A percentile compares a stretch with the other conserved stretches of the same genome.
Evolutionary conservation across 768 basidiomycete genomes (phyloP).

Genomic region (Coprinopsis strossmayeri): DNA sequence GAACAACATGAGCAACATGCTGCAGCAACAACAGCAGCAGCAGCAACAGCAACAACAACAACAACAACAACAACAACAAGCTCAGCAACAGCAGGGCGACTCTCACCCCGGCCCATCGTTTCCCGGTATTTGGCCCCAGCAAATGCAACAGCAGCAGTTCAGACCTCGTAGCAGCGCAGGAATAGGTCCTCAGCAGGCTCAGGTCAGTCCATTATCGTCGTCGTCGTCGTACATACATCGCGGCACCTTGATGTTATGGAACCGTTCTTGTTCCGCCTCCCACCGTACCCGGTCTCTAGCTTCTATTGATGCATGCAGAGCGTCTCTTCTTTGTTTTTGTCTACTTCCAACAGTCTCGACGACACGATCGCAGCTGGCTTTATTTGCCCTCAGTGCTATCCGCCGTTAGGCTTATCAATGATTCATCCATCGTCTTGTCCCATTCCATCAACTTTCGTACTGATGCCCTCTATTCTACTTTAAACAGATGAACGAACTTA

Average conservation of each 20-base stretch:
- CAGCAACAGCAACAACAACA: slow-evolving; percentile 33
- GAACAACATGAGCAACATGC: slow-evolving; percentile 23
- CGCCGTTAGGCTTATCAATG: slow-evolving; percentile 15
- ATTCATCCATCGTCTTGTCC: slow-evolving; percentile 16
- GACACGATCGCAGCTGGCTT: slow-evolving; percentile 14
- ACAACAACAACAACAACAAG: slow-evolving; percentile 39
- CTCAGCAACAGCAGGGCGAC: slow-evolving; percentile 33
- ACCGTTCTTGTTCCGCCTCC: slow-evolving; percentile 5
- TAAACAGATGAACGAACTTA: slow-evolving; percentile 37
- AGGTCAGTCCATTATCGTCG: slow-evolving; percentile 34
- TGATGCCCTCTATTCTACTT: slow-evolving; percentile 7
- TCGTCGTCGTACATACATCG: slow-evolving; percentile 7
- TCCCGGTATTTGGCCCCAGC: slow-evolving; percentile 51
- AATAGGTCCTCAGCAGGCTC: slow-evolving; percentile 33
- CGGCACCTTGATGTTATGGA: slow-evolving; percentile 4
- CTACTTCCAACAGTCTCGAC: slow-evolving; percentile 16
- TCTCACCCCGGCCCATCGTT: slow-evolving; percentile 42
- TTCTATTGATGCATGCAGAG: slow-evolving; percentile 6
- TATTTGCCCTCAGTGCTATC: slow-evolving; percentile 11
- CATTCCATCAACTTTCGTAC: slow-evolving; percentile 5
- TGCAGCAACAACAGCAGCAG: slow-evolving; percentile 36
- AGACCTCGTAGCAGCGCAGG: slow-evolving; percentile 35
- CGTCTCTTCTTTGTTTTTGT: slow-evolving; percentile 2
- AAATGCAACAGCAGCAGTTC: slow-evolving; percentile 40
- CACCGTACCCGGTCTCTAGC: slow-evolving; percentile 5